Evolutionary conservation across 305 asterid genomes (phyloP).

Genomic region (Ajuga reptans): DNA sequence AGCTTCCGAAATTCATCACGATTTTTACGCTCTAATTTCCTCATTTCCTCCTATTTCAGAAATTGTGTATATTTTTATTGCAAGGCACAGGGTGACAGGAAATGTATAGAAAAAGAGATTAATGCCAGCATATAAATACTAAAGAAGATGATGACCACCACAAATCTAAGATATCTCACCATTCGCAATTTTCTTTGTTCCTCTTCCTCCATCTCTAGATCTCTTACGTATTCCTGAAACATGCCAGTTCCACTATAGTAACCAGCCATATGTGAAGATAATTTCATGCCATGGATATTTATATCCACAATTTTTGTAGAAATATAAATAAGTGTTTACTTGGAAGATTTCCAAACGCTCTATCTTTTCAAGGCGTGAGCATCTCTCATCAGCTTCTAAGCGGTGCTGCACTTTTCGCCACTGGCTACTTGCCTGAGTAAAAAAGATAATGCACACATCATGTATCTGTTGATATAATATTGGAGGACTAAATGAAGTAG

Average conservation of each 20-base stretch:
- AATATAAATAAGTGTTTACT: conserved; percentile 30
- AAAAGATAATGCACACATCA: conserved; percentile 9
- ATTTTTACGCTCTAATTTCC: conserved; percentile 78
- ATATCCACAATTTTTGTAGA: not conserved
- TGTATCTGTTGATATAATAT: not conserved
- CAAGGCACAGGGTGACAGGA: not conserved
- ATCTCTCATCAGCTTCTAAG: conserved; percentile 86
- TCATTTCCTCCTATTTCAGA: conserved; percentile 63
- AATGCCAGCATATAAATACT: conserved; percentile 11
- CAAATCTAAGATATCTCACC: conserved; percentile 35
- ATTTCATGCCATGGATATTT: conserved; percentile 6
- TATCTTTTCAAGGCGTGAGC: conserved; percentile 81
- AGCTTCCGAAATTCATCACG: conserved; percentile 96
- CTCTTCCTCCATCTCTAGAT: conserved; percentile 89
- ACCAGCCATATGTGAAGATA: conserved; percentile 15
- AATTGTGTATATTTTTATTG: not conserved
- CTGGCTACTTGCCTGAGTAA: conserved; percentile 78
- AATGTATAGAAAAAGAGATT: conserved; percentile 8
- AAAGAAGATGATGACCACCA: not conserved
- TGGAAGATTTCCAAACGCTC: conserved; percentile 91
- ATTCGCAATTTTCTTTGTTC: conserved; percentile 68
- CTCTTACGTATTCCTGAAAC: conserved; percentile 74
- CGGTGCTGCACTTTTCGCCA: conserved; percentile 96
- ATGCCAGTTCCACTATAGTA: conserved; percentile 28
- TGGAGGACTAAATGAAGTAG: conserved; percentile 20